Evolutionary conservation across 2,329 filamentous ascomycete genomes (phyloP), one percentile per base, ranked within the genome.

Genomic region (Rutstroemia sp.): DNA sequence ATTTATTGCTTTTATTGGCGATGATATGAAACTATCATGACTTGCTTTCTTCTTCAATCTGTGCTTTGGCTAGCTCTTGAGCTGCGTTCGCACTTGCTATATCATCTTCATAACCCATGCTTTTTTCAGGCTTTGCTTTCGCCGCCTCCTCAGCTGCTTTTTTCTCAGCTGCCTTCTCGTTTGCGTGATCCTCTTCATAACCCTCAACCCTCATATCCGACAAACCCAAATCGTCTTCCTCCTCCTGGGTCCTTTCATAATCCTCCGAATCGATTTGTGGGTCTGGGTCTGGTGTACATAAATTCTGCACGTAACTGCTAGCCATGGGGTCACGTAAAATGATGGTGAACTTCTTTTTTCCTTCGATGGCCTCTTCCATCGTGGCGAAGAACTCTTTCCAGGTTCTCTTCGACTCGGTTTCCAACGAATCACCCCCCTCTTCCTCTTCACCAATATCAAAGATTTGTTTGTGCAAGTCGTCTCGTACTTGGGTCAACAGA

Each of bases 121-220:
- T 19, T 19, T 19, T 19, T 19, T 19, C 19, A 19, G 19, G 19
- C 27, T 30, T 8, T 30, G 10, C 8, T 30, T 9, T 30, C 27
- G 27, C 27, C 10, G 27, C 10, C 8, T 30, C 27, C 27, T 30
- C 27, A 30, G 27, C 27, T 9, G 27, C 27, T 8, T 30, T 30
- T 30, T 61, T 63, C 59, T 63, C 58, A 60, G 39, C 37, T 54
- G 60, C 63, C 58, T 63, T 64, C 46, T 68, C 64, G 3, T 61
- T 51, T 25, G 62, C 66, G 21, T 61, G 61, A 14, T 64, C 65
- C 54, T 70, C 65, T 30, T 62, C 64, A 61, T 99, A 97, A 0
- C 84, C 85, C 71, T 97, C 92, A 0, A 85, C 84, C 78, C 92
- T 94, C 85, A 99, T 99, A 68, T 99, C 94, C 58, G 77, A 84